Evolutionary conservation across 805 yeast genomes (phyloP), one percentile per base, ranked within the genome.

Genomic region (Zygoascus tannicola): DNA sequence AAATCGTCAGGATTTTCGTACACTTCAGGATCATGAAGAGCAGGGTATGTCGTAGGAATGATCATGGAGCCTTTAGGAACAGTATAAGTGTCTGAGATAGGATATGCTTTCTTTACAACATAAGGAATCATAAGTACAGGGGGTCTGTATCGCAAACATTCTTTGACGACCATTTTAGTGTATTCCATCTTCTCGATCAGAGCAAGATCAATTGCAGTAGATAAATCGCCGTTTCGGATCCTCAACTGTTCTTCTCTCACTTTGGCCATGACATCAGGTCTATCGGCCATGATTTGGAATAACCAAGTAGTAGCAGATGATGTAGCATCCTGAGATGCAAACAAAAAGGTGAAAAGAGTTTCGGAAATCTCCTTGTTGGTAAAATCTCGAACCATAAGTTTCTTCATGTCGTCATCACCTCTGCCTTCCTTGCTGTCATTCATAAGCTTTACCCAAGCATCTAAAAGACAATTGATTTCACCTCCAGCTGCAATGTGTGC

Each of bases 91-190:
- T 81, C 81, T 33, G 85, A 75, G 43, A 92, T 78, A 35, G 94
- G 94, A 73, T 84, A 92, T 12, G 75, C 68, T 63, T 86, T 73
- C 73, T 92, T 92, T 43, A 76, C 96, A 48, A 85, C 86, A 62
- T 92, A 92, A 42, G 98, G 98, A 49, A 92, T 97, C 98, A 92
- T 92, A 46, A 88, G 59, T 50, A 92, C 98, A 3, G 98, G 98
- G 22, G 98, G 98, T 67, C 97, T 81, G 70, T 83, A 84, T 63
- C 98, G 81, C 55, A 92, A 75, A 44, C 92, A 70, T 70, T 92
- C 98, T 67, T 79, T 85, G 49, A 92, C 95, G 51, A 85, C 96
- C 81, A 78, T 78, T 56, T 75, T 73, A 16, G 98, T 90, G 70
- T 86, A 92, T 22, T 66, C 70, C 98, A 92, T 92, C 56, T 79